Base-by-base conservation (phyloP, 1,284 basidiomycete genomes). In the Acaromyces ingoldii region DNA sequence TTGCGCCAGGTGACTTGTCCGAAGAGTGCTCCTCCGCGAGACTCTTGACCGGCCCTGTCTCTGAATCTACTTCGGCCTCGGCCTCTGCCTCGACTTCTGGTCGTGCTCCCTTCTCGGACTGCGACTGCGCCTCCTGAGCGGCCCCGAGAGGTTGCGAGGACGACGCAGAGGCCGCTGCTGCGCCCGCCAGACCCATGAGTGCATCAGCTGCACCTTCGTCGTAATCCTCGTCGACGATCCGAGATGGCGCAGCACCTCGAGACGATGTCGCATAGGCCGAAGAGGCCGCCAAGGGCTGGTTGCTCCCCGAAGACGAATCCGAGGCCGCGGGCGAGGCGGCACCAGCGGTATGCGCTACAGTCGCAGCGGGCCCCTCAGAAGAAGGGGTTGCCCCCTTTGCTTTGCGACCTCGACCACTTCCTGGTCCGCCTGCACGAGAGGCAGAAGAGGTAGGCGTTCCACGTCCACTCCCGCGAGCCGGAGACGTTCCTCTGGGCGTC, bases 141-240 rank as follows among this genome's bases (percentile, higher is more conserved):
- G n/a, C 22, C 13, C 25, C 34, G 4, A 21, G 17, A 19, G 30
- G 19, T 4, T n/a, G 42, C 25, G 25, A 25, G 24, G 24, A n/a
- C 15, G 6, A 40, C 22, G 33, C 21, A 29, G 49, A 53, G 24
- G 57, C 60, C 15, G 59, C 52, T 11, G 71, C 71, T 6, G 72
- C 72, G 19, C 72, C 70, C 7, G 71, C 72, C 3, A 74, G 62
- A 21, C 72, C 72, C 67, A 74, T 71, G 10, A 74, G 58, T 3
- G 72, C 71, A 51, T 72, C 68, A 0, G 71, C 72, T 25, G 72
- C 72, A 10, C 70, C 65, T 29, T 72, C 65, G 45, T 74, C 71
- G 38, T 74, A 73, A 51, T 72, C 64, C 53, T 74, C 69, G 43
- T 72, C 69, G 13, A 72, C 60, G 38, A 60, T 57, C 28, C 72